phyloP scores from a whole-genome alignment of 139 green algal species.

The Chlamydomonas sphaeroides region DNA sequence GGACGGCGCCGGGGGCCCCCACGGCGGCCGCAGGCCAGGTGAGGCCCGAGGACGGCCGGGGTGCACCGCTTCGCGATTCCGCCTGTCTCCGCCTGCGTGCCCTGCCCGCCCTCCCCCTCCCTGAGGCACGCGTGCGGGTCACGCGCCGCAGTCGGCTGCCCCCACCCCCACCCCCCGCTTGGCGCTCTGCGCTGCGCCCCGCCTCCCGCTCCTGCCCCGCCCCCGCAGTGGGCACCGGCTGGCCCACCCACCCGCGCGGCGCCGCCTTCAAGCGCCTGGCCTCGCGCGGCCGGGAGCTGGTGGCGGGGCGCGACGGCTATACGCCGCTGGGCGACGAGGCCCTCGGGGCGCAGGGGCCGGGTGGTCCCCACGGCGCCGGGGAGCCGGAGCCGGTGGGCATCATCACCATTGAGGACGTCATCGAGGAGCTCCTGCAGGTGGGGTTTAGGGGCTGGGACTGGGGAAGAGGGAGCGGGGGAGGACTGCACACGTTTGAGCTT shows the following conservation, averaged over 20 bases:
- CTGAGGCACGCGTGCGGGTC: too few relatives aligned
- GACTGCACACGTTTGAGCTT: too few relatives aligned
- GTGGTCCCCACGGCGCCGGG: not conserved
- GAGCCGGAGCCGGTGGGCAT: constrained; percentile 60
- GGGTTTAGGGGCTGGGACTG: not conserved
- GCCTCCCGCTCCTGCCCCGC: not conserved
- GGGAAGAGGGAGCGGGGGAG: too few relatives aligned
- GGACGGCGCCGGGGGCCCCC: not conserved
- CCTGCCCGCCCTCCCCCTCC: too few relatives aligned
- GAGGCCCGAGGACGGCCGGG: not conserved
- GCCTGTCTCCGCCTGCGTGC: too few relatives aligned
- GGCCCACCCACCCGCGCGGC: constrained; percentile 17
- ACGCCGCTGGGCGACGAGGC: not conserved
- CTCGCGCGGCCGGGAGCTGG: not conserved
- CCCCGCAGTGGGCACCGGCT: not conserved
- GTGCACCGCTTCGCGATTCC: too few relatives aligned
- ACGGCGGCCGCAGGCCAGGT: not conserved
- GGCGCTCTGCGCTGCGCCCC: too few relatives aligned
- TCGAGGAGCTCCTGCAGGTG: constrained; percentile 67
- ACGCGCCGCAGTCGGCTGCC: too few relatives aligned
- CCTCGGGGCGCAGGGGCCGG: not conserved
- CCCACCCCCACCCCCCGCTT: too few relatives aligned
- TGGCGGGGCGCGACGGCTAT: not conserved
- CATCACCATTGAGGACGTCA: constrained; percentile 79
- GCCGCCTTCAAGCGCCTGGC: not conserved